Evolutionary conservation across 345 rosid genomes (phyloP).

Genomic region (Populus nigra): DNA sequence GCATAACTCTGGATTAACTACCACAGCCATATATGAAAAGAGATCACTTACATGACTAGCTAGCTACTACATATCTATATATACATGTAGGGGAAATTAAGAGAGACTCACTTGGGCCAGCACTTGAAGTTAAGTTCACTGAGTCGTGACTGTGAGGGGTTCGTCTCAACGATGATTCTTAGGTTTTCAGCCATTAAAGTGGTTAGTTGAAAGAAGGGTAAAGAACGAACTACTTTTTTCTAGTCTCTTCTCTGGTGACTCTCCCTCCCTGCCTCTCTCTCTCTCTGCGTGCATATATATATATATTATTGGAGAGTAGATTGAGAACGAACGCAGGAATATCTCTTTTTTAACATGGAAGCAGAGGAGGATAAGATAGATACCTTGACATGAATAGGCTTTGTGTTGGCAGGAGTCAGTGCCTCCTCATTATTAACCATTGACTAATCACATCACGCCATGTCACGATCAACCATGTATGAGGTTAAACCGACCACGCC

Average conservation of each 20-base stretch:
- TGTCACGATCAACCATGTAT: conserved; percentile 1
- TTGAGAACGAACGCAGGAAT: neutral
- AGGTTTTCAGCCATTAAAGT: conserved; percentile 42
- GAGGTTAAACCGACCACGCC: conserved; percentile 9
- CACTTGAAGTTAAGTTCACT: conserved; percentile 77
- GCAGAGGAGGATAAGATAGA: conserved; percentile 8
- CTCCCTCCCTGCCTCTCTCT: too few relatives aligned
- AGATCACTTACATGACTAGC: too few relatives aligned
- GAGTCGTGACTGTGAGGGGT: conserved; percentile 65
- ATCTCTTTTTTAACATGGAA: neutral
- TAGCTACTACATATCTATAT: neutral
- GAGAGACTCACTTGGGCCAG: conserved; percentile 80
- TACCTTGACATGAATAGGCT: neutral
- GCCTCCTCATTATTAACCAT: conserved; percentile 6
- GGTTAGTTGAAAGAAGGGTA: neutral
- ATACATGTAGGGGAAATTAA: neutral
- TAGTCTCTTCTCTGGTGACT: too few relatives aligned
- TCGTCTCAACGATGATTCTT: conserved; percentile 60
- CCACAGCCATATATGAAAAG: too few relatives aligned
- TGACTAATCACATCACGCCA: conserved; percentile 22
- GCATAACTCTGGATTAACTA: neutral
- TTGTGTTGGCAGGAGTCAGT: conserved; percentile 1
- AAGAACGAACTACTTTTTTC: neutral
- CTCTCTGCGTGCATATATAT: neutral
- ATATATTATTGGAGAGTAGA: neutral